Base-by-base conservation (phyloP, 495 filamentous ascomycete species). In the Hyphodiscus hymeniophilus region DNA sequence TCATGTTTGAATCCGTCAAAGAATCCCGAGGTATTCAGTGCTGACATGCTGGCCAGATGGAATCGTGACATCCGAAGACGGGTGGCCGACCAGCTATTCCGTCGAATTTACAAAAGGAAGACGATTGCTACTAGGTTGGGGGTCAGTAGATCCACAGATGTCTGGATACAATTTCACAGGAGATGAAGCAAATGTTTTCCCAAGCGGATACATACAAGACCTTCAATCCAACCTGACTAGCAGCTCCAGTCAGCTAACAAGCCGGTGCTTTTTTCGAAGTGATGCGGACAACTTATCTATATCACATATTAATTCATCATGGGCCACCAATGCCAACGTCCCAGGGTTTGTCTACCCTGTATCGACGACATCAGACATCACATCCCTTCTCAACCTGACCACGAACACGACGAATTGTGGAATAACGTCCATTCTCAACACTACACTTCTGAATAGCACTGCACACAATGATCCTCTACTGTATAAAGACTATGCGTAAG, bases 1-100 rank as follows among this genome's bases (percentile, higher is more conserved):
- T n/a, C n/a, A n/a, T n/a, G n/a, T n/a, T n/a, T n/a, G n/a, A n/a
- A n/a, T n/a, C n/a, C n/a, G n/a, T n/a, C n/a, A n/a, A n/a, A n/a
- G n/a, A n/a, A n/a, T n/a, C n/a, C n/a, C n/a, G n/a, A n/a, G n/a
- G n/a, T n/a, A n/a, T n/a, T n/a, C 26, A 28, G 10, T 10, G 10
- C 26, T 28, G 10, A 28, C 26, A 28, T 28, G 26, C 10, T 28
- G 26, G 5, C 4, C 10, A 28, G 26, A 63, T 4, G 66, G 63
- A 18, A 57, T 63, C 10, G 62, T 69, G n/a, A 70, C 67, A 32
- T 81, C 76, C 1, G 64, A 71, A 10, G 74, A 83, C 57, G 80
- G 81, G 11, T 85, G 81, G 81, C 81, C 81, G 1, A 71, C 69
- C 11, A 67, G 73, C 31, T 68, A 70, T 21, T 82, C 68, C 51